Conservation (phyloP, 2,329 filamentous ascomycete genomes). For the Epichloe hybrida region DNA sequence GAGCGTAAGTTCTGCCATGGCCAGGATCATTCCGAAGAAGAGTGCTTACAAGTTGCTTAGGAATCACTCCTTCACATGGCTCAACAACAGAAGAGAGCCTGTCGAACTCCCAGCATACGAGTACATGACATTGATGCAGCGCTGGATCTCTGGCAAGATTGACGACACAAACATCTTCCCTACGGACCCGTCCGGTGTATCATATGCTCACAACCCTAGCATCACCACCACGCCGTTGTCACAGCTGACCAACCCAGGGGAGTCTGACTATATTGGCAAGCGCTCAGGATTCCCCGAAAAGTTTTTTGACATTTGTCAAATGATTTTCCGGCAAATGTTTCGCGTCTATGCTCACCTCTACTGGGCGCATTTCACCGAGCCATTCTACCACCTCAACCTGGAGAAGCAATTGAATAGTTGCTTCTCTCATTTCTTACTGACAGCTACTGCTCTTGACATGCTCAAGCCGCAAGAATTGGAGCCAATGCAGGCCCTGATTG, state of each 20-base stretch:
- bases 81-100: conserved; percentile 74
- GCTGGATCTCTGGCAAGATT: conserved; percentile 94
- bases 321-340: conserved; percentile 97
- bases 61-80: conserved; percentile 95
- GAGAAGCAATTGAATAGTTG: conserved; percentile 77
- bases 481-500: conserved; percentile 89
- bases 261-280: conserved; percentile 74
- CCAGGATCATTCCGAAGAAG: background rate
- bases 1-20: conserved; percentile 51
- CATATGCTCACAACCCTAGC: conserved; percentile 49
- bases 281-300: conserved; percentile 83
- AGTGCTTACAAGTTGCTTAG: conserved; percentile 19
- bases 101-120: conserved; percentile 86
- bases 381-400: conserved; percentile 70
- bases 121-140: conserved; percentile 91
- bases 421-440: conserved; percentile 74
- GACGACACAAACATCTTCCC: conserved; percentile 84
- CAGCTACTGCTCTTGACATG: conserved; percentile 68
- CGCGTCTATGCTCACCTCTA: conserved; percentile 96
- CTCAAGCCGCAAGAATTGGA: conserved; percentile 82
- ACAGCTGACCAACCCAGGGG: conserved; percentile 48
- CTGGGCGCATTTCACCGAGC: conserved; percentile 83
- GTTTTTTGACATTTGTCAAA: conserved; percentile 82
- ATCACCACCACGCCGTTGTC: conserved; percentile 46
- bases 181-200: conserved; percentile 62